Conservation (phyloP, 2,329 filamentous ascomycete species). For the Talaromyces sp. region DNA sequence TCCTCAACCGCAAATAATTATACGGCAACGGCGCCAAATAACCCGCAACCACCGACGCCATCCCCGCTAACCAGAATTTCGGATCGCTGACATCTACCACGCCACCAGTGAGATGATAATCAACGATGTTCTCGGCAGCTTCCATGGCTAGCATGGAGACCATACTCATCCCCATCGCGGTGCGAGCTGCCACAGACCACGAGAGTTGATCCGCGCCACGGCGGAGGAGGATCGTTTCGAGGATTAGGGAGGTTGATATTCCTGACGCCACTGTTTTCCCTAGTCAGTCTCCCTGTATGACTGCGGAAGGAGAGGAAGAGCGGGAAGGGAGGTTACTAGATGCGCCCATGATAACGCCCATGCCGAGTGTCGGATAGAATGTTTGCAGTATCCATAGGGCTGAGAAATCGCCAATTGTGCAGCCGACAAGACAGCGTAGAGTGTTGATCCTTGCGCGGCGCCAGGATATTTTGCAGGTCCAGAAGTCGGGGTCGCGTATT, state of each 20-base stretch:
- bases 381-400: slow-evolving; percentile 57
- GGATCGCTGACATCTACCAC: slow-evolving; percentile 49
- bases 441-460: slow-evolving; percentile 56
- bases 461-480: slow-evolving; percentile 46
- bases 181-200: slow-evolving; percentile 50
- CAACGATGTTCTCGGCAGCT: slow-evolving; percentile 54
- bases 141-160: slow-evolving; percentile 63
- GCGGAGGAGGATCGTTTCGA: slow-evolving; percentile 55
- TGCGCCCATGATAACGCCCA: slow-evolving; percentile 52
- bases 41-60: not conserved
- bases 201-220: slow-evolving; percentile 50
- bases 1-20: not conserved
- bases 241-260: slow-evolving; percentile 51
- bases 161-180: slow-evolving; percentile 59
- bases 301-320: not conserved
- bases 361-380: slow-evolving; percentile 48
- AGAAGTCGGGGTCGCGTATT: slow-evolving; percentile 30
- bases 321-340: slow-evolving; percentile 45
- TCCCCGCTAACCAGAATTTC: slow-evolving; percentile 53
- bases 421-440: slow-evolving; percentile 55
- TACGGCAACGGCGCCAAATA: slow-evolving; percentile 1
- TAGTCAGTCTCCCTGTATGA: no score
- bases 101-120: slow-evolving; percentile 57
- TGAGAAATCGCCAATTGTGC: slow-evolving; percentile 57
- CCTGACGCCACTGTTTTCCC: slow-evolving; percentile 56